Base-by-base conservation (phyloP, 176 grass and related monocot genomes). In the Raddia guianensis region DNA sequence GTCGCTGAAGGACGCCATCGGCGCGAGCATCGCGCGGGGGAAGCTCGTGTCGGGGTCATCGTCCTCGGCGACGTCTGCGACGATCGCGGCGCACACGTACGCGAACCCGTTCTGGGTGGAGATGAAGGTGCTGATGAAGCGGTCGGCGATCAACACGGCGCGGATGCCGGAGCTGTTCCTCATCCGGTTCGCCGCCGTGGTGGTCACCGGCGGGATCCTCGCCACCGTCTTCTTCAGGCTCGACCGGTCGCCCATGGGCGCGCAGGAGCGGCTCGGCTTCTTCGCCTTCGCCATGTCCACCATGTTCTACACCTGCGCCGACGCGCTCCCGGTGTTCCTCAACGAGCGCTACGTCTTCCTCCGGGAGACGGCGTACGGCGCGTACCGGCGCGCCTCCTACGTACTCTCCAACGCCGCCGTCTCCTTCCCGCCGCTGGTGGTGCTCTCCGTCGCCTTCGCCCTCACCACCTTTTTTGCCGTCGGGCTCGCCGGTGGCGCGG, bases 271-370 rank as follows among this genome's bases (percentile, higher is more conserved):
- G 59, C 86, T 98, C 2, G 92, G 95, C 18, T 98, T 98, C 92
- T 98, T 98, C 64, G 95, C 95, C 60, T 87, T 98, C 84, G 86
- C 88, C 90, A 98, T 98, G 95, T 94, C 95, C 68, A 98, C 95
- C 70, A 98, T 93, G 92, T 98, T 92, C 85, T 98, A 94, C 76
- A 94, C 92, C 58, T 94, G 95, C 77, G 92, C 95, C 8, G 95
- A 98, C 87, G 95, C 95, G 44, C 92, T 98, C 4, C 95, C 95
- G 0, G 92, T 98, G 63, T 98, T 98, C 86, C 92, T 98, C 61
- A 76, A 98, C 6, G 95, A 98, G 86, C 90, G 95, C 42, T 91
- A 85, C 86, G 87, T 98, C 4, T 98, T 94, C 80, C 79, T 94
- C 15, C 70, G 95, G 2, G 95, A 98, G 86, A 98, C 95, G 0